Base-by-base conservation (phyloP, 768 basidiomycete genomes). In the Phylloporus sp. region DNA sequence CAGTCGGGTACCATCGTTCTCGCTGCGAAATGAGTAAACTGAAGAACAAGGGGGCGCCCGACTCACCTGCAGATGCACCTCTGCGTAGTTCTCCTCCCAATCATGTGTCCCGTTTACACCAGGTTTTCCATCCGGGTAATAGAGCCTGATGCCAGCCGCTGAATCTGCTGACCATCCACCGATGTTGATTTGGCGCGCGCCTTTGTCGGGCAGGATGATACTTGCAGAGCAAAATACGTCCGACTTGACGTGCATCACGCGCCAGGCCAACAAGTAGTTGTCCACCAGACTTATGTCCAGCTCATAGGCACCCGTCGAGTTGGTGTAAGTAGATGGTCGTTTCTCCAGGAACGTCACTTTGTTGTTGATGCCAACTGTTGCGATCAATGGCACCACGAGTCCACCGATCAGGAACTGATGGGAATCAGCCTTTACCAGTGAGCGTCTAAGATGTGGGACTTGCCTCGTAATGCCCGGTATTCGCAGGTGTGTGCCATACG, bases 261-360 rank as follows among this genome's bases (percentile, higher is more conserved):
- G 84, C 86, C 86, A 91, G 7, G 86, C 79, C 49, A 66, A 54
- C 22, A 36, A 7, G 49, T 72, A 73, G 28, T 76, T 69, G 53
- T 73, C 54, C 0, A 73, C 73, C 31, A 90, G 70, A 26, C 75
- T 81, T 35, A 83, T 65, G 59, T 90, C 88, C 23, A 91, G 72
- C 56, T 91, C 89, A 55, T 88, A 90, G 1, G 86, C 87, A 9
- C 87, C 88, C 15, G 89, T 88, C 5, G 84, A 76, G 65, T 88
- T 88, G 4, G 62, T 52, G 50, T 73, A 81, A 29, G 80, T 79
- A 49, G 76, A 76, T 23, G 87, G 16, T 11, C 9, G 1, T 32
- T 91, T 91, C 67, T 91, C 88, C 8, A 91, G 72, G 71, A 91
- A 87, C 2, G 82, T 79, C 43, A 91, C 83, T 61, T 91, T 91